These are phyloP conservation scores for Lactifluus piperatus DNA, from an alignment of 768 basidiomycete genomes.

Conservation along the genomic window DNA sequence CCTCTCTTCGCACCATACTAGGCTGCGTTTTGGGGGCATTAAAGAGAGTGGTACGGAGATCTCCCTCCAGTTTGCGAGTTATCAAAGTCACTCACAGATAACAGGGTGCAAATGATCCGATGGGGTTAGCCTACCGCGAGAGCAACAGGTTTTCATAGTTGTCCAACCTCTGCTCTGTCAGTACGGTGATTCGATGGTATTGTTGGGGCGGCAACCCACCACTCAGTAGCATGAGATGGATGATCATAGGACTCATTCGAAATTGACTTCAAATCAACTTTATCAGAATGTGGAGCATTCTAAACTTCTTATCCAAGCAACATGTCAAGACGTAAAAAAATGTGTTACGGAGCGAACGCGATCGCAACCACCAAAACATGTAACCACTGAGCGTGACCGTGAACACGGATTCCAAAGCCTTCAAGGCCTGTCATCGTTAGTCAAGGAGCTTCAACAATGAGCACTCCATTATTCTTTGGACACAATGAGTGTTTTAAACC, in stretches of 20 bases:
- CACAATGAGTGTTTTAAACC: neutral
- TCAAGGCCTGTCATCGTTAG: too few relatives aligned
- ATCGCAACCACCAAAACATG: too few relatives aligned
- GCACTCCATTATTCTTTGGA: neutral
- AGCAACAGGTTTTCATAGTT: slow-evolving; percentile 45
- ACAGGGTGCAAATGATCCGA: neutral
- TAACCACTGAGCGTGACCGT: too few relatives aligned
- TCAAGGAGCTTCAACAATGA: neutral
- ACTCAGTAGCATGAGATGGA: neutral
- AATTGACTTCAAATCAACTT: neutral
- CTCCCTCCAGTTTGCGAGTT: neutral
- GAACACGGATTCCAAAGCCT: too few relatives aligned
- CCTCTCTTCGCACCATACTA: too few relatives aligned
- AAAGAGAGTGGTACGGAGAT: too few relatives aligned
- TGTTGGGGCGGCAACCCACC: neutral
- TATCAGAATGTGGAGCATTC: neutral
- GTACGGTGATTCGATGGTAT: slow-evolving; percentile 5
- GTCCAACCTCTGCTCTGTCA: slow-evolving; percentile 37
- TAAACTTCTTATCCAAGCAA: neutral
- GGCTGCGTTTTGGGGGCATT: too few relatives aligned
- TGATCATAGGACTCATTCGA: neutral
- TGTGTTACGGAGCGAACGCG: neutral
- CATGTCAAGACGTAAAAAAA: neutral
- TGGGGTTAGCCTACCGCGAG: neutral
- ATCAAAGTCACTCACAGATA: neutral